Evolutionary conservation across 306 rosid species (phyloP).

Genomic region (Cucumis cinereus): DNA sequence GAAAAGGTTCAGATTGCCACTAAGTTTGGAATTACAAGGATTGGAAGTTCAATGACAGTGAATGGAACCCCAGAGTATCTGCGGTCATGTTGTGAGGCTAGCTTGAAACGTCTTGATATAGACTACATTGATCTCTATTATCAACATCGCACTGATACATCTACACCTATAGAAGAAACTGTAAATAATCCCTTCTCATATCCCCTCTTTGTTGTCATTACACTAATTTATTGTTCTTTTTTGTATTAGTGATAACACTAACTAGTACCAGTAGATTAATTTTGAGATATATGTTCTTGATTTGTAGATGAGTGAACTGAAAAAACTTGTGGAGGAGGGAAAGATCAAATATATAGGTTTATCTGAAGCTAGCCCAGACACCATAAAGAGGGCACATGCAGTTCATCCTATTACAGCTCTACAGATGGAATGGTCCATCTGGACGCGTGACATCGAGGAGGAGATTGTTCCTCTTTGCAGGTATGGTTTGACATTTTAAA

Average conservation of each 20-base stretch:
- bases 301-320: slow-evolving; percentile 52
- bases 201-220: neutral
- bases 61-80: slow-evolving; percentile 78
- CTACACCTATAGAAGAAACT: slow-evolving; percentile 72
- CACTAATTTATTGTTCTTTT: neutral
- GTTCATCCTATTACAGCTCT: slow-evolving; percentile 70
- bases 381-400: slow-evolving; percentile 74
- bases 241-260: neutral
- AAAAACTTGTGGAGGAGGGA: slow-evolving; percentile 73
- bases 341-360: slow-evolving; percentile 55
- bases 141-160: slow-evolving; percentile 66
- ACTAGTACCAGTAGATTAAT: neutral
- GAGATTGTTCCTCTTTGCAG: slow-evolving; percentile 63
- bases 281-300: neutral
- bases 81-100: slow-evolving; percentile 61
- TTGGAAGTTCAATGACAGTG: slow-evolving; percentile 18
- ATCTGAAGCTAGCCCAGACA: slow-evolving; percentile 69
- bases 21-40: slow-evolving; percentile 52
- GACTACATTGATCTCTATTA: slow-evolving; percentile 76
- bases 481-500: slow-evolving; percentile 13
- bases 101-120: slow-evolving; percentile 61
- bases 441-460: slow-evolving; percentile 68
- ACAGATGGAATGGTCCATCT: slow-evolving; percentile 74
- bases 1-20: slow-evolving; percentile 67
- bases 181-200: slow-evolving; percentile 20